Conservation (phyloP, 352 stramenopile species). For the Pythium periplocum region DNA sequence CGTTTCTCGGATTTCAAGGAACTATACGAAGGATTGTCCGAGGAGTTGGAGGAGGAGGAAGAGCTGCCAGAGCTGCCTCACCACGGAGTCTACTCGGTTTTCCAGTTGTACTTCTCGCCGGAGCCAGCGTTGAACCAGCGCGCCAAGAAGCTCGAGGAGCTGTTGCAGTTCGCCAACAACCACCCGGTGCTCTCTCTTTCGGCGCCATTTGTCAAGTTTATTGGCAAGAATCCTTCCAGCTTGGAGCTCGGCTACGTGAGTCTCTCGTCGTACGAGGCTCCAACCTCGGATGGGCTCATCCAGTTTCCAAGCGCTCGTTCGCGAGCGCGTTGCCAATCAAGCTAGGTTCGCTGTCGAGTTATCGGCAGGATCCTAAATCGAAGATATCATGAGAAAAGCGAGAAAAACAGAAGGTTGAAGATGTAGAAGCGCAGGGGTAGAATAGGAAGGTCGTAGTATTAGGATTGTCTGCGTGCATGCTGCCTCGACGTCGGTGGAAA, state of each 20-base stretch:
- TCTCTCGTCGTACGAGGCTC: slow-evolving; percentile 63
- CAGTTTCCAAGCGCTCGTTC: slow-evolving; percentile 10
- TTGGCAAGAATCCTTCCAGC: slow-evolving; percentile 67
- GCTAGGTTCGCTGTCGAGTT: slow-evolving; percentile 1
- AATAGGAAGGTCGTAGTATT: slow-evolving; percentile 21
- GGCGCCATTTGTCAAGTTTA: slow-evolving; percentile 45
- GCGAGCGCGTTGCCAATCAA: slow-evolving; percentile 11
- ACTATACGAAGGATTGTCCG: slow-evolving; percentile 46
- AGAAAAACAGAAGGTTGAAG: slow-evolving; percentile 13
- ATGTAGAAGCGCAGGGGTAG: slow-evolving; percentile 18
- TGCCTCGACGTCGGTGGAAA: neutral
- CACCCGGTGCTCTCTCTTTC: slow-evolving; percentile 42
- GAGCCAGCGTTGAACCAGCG: slow-evolving; percentile 51
- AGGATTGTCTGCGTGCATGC: slow-evolving; percentile 17
- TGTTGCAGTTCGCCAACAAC: slow-evolving; percentile 53
- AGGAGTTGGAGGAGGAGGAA: slow-evolving; percentile 18
- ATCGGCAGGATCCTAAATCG: slow-evolving; percentile 2
- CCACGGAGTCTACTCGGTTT: slow-evolving; percentile 59
- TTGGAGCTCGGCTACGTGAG: slow-evolving; percentile 65
- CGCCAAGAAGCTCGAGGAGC: slow-evolving; percentile 42
- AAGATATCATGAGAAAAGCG: slow-evolving; percentile 4
- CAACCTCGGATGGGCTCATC: slow-evolving; percentile 30
- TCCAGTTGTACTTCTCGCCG: slow-evolving; percentile 63
- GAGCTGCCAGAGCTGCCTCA: slow-evolving; percentile 42
- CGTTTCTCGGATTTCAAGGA: slow-evolving; percentile 74